Percentiles rank a stretch among this genome's conserved stretches.
phyloP scores from a whole-genome alignment of 2,329 filamentous ascomycete species.

The Beauveria rudraprayagi region DNA sequence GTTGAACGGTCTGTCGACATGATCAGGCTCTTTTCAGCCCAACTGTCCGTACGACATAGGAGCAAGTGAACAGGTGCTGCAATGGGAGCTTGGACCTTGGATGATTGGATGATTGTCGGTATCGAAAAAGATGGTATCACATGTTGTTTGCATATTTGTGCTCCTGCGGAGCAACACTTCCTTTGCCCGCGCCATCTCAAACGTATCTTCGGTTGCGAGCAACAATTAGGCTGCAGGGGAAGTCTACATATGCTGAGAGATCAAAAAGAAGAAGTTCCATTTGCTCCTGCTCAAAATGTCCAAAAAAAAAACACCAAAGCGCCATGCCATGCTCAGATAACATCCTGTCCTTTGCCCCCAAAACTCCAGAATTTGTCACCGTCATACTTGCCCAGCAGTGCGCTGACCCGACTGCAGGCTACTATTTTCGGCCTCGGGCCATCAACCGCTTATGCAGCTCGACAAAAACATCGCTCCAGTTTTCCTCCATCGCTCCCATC shows the following conservation, averaged over 20 bases:
- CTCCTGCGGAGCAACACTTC: background rate
- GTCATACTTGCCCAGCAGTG: background rate
- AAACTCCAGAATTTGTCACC: background rate
- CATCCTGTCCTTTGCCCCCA: background rate
- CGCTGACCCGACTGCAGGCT: background rate
- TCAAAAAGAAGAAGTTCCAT: background rate
- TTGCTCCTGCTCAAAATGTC: background rate
- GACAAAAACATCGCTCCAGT: constrained; percentile 48
- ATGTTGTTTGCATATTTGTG: background rate
- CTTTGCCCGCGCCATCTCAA: background rate
- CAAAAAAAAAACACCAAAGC: background rate
- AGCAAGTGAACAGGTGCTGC: background rate
- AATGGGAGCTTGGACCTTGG: background rate
- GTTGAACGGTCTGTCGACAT: background rate
- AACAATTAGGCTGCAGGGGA: background rate
- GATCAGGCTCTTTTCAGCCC: background rate
- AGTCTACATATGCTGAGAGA: background rate
- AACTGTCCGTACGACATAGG: background rate
- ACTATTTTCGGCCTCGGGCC: constrained; percentile 44
- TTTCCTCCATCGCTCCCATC: constrained; percentile 27
- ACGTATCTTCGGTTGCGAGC: background rate
- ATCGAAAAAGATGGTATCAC: background rate
- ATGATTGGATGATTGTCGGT: background rate
- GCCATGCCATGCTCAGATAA: background rate
- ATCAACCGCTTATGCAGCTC: constrained; percentile 49